Evolutionary conservation across 495 filamentous ascomycete genomes (phyloP).

Genomic region (Apodospora peruviana): DNA sequence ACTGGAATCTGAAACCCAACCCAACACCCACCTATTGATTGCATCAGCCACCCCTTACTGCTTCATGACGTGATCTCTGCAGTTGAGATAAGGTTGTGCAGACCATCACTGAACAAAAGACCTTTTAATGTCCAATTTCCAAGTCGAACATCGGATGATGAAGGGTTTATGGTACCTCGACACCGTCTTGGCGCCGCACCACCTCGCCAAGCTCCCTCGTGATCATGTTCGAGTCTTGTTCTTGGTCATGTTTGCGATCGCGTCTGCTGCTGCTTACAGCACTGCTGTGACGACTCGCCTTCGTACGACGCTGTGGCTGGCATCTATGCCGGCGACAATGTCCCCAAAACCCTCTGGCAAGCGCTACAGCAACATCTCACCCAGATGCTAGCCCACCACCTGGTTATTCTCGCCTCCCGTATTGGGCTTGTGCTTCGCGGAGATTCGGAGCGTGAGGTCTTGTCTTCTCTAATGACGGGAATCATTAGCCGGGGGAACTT

Average conservation of each 20-base stretch:
- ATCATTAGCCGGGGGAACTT: neutral
- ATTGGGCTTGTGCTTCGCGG: neutral
- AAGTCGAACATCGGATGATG: too few species aligned
- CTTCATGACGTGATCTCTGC: too few species aligned
- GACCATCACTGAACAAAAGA: too few species aligned
- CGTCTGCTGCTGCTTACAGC: neutral
- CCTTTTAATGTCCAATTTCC: too few species aligned
- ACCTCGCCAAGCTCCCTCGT: neutral
- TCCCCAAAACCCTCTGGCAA: neutral
- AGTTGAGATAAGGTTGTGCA: too few species aligned
- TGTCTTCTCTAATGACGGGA: neutral
- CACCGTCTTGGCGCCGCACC: neutral
- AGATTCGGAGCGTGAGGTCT: neutral
- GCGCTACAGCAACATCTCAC: neutral
- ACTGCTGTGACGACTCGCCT: neutral
- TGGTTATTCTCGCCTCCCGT: neutral
- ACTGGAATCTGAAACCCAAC: too few species aligned
- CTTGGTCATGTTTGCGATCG: neutral
- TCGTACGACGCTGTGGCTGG: neutral
- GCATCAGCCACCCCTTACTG: too few species aligned
- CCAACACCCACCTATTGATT: too few species aligned
- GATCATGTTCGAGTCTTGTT: neutral
- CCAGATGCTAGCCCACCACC: neutral
- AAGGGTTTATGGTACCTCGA: too few species aligned
- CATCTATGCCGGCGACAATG: neutral